phyloP scores from a whole-genome alignment of 2,329 filamentous ascomycete species.

The Beauveria medogensis region DNA sequence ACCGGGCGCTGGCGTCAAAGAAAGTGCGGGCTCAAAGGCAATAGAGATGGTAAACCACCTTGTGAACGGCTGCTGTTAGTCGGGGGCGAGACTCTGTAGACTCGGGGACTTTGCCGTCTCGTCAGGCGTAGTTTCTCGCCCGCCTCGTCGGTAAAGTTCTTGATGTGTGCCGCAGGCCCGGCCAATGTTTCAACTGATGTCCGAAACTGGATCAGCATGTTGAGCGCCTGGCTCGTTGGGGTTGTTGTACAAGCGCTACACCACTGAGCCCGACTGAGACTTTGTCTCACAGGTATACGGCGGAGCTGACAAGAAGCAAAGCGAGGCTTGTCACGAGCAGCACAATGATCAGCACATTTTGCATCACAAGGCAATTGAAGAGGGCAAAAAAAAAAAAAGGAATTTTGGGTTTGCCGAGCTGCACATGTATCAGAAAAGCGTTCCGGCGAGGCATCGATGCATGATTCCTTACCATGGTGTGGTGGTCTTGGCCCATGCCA shows the following conservation, averaged over 20 bases:
- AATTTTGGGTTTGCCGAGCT: slow-evolving; percentile 15
- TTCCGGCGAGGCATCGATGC: slow-evolving; percentile 13
- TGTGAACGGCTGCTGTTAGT: neutral
- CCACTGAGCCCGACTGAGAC: slow-evolving; percentile 26
- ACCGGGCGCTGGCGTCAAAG: slow-evolving; percentile 30
- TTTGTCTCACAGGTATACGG: slow-evolving; percentile 25
- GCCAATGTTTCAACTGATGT: slow-evolving; percentile 31
- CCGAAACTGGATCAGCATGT: slow-evolving; percentile 28
- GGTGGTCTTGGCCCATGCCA: slow-evolving; percentile 28
- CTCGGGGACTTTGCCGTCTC: slow-evolving; percentile 16
- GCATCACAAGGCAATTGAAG: slow-evolving; percentile 31
- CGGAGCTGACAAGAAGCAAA: slow-evolving; percentile 38
- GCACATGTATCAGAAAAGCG: slow-evolving; percentile 21
- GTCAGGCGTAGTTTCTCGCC: slow-evolving; percentile 19
- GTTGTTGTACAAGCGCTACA: slow-evolving; percentile 24
- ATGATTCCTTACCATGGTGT: slow-evolving; percentile 22
- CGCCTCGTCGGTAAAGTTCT: slow-evolving; percentile 23
- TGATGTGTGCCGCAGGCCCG: slow-evolving; percentile 27
- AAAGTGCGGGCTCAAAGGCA: slow-evolving; percentile 40
- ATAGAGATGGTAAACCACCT: slow-evolving; percentile 44
- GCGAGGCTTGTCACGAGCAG: slow-evolving; percentile 40
- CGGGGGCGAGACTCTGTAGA: neutral
- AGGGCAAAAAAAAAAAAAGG: slow-evolving; percentile 16
- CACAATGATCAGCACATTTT: slow-evolving; percentile 48
- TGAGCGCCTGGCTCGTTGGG: slow-evolving; percentile 26